These are phyloP conservation scores for Beauveria sp. DNA, from an alignment of 2,329 filamentous ascomycete species.

Conservation along the genomic window DNA sequence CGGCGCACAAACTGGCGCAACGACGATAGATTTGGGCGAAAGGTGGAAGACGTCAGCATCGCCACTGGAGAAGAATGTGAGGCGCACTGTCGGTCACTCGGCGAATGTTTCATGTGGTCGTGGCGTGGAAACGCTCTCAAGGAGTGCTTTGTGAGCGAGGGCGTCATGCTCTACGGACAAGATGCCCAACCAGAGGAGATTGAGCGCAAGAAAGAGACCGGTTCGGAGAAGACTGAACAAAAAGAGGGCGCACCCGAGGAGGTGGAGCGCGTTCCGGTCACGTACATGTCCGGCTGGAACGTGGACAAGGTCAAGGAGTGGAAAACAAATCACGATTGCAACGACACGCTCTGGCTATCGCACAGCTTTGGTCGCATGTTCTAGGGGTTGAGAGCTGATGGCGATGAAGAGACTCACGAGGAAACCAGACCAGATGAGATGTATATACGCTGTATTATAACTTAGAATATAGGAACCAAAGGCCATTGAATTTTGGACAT, in stretches of 20 bases:
- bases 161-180: background rate
- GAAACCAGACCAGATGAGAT: background rate
- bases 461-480: background rate
- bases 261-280: background rate
- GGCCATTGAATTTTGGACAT: background rate
- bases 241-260: too few relatives aligned
- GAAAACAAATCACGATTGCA: background rate
- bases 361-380: conserved; percentile 1
- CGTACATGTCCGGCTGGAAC: background rate
- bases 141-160: conserved; percentile 1
- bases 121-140: background rate
- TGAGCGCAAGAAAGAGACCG: background rate
- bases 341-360: background rate
- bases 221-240: too few relatives aligned
- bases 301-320: background rate
- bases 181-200: background rate
- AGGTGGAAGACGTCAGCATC: background rate
- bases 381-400: background rate
- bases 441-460: background rate
- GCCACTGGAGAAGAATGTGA: background rate
- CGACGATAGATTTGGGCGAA: background rate
- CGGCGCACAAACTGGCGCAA: conserved; percentile 10
- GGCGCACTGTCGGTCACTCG: background rate
- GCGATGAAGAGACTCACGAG: background rate
- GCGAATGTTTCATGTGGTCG: conserved; percentile 1